Evolutionary conservation across 2,329 filamentous ascomycete species (phyloP), one percentile per base, ranked within the genome.

Genomic region (Penicillium sp.): DNA sequence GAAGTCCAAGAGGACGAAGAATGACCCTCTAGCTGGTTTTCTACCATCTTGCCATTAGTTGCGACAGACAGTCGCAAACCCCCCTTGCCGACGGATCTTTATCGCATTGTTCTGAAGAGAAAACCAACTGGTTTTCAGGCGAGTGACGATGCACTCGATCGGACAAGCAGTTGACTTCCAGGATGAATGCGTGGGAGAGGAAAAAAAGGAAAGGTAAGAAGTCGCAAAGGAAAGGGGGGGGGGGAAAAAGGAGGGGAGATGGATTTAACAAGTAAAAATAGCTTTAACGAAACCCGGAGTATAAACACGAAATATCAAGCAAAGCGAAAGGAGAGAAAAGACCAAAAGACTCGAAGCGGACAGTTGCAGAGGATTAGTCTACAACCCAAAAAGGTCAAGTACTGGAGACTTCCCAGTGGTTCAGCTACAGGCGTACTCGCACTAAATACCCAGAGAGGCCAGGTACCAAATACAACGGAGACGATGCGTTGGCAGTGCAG

Each of bases 21-120:
- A 64, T 35, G 19, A 34, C 53, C 46, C 43, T 52, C 70, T 62
- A 66, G 63, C 65, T 71, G 71, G 62, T 67, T 65, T 71, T 70
- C 69, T 67, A 72, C 69, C 73, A 75, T 76, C 65, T 73, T 72
- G 69, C 67, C 67, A 67, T 69, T 65, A 66, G 61, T 65, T 60
- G 66, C 60, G 66, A 65, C 66, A 67, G 62, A 64, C 51, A 59
- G 62, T 67, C 65, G 68, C 68, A 68, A 67, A 67, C 67, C 70
- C 71, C 68, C 72, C 63, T 66, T 64, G 64, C 65, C 60, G 54
- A 56, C 56, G 53, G 61, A 61, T 67, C 44, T 66, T 67, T 75
- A 76, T 73, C 69, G 71, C 74, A 76, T 75, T 69, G 57, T 69
- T 73, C 59, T 62, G 58, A 61, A 57, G 55, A 56, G 52, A 57